Evolutionary conservation across 2,329 filamentous ascomycete species (phyloP), one percentile per base, ranked within the genome.

Genomic region (Penicillium sumatraense): DNA sequence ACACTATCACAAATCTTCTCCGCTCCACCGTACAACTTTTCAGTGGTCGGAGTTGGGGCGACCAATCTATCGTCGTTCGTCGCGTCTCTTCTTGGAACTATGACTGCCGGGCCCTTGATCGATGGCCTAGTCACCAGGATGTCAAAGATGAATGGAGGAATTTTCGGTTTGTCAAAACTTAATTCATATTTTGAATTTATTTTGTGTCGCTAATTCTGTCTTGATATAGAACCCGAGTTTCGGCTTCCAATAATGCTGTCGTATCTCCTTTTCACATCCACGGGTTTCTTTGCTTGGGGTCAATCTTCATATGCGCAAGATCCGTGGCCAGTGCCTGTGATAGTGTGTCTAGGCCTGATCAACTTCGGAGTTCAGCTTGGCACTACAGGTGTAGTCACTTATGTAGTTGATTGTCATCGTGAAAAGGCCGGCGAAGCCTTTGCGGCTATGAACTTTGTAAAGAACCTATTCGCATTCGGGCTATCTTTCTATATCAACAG

Each of bases 401-500:
- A 77, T 44, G 65, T 75, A 3, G 68, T 71, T 33, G 74, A 77
- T 63, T 74, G 73, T 52, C 74, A 76, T 60, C 68, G 71, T 14
- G 63, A 71, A 35, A 69, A 73, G 46, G 72, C 73, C 1, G 71
- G 71, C 13, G 73, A 76, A 54, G 73, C 72, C 1, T 73, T 76
- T 44, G 71, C 73, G 0, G 63, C 66, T 16, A 74, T 77, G 70
- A 75, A 73, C 54, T 75, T 74, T 47, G 54, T 73, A 40, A 76
- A 75, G 64, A 76, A 75, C 51, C 51, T 75, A 44, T 74, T 76
- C 47, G 68, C 72, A 1, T 76, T 75, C 41, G 68, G 73, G 0
- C 53, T 78, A 47, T 73, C 73, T 1, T 76, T 77, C 50, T 77
- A 75, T 49, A 63, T 69, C 58, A 76, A 75, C 44, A 69, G 72